phyloP scores from a whole-genome alignment of 1,284 basidiomycete genomes.

The Puccinia hordei region DNA sequence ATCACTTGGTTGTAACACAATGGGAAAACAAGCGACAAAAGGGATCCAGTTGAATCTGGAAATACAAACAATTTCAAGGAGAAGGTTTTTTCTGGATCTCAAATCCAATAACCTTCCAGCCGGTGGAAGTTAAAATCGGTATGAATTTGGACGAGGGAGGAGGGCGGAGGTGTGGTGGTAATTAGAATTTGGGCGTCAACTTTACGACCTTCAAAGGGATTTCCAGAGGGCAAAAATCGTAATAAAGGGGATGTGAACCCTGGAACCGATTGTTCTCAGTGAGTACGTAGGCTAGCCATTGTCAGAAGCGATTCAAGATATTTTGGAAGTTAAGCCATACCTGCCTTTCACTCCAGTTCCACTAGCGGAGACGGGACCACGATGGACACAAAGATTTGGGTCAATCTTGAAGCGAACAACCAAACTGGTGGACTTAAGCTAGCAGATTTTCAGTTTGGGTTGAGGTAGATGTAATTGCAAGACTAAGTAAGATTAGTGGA shows the following conservation, averaged over 20 bases:
- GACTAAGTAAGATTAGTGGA: neutral
- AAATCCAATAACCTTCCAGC: constrained; percentile 15
- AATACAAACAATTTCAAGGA: constrained; percentile 2
- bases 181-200: neutral
- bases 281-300: constrained; percentile 5
- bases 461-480: neutral
- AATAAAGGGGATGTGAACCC: constrained; percentile 3
- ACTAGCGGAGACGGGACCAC: neutral
- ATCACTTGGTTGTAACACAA: neutral
- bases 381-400: constrained; percentile 15
- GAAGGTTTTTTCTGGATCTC: neutral
- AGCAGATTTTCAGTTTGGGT: constrained; percentile 16
- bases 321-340: constrained; percentile 21
- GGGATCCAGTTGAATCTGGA: constrained; percentile 6
- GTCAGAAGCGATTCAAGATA: constrained; percentile 14
- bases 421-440: neutral
- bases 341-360: constrained; percentile 30
- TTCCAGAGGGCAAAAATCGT: constrained; percentile 14
- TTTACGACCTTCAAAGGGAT: constrained; percentile 10
- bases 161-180: neutral
- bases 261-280: neutral
- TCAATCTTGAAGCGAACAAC: neutral
- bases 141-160: constrained; percentile 13
- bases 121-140: neutral
- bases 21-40: constrained; percentile 14